A percentile compares a stretch with the other conserved stretches of the same genome.
phyloP scores from a whole-genome alignment of 139 green algal genomes.

The Coelastrella sp. region DNA sequence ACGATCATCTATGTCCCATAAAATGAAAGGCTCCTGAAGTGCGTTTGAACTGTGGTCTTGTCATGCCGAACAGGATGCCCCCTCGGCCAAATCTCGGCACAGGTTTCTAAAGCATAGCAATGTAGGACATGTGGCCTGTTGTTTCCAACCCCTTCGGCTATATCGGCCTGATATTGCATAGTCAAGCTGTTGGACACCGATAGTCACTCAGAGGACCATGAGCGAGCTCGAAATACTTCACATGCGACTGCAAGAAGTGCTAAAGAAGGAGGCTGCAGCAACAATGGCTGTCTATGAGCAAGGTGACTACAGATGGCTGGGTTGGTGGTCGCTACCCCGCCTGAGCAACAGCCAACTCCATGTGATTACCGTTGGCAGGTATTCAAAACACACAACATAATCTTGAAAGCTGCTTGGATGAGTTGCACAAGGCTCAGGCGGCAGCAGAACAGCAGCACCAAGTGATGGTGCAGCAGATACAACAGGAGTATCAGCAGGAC shows the following conservation, averaged over 20 bases:
- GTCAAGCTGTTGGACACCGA: neutral
- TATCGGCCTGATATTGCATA: too few species aligned
- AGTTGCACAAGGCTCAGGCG: neutral
- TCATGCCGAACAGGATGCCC: too few species aligned
- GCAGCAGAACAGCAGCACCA: slow-evolving; percentile 1
- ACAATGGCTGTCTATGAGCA: slow-evolving; percentile 16
- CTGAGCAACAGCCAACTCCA: too few species aligned
- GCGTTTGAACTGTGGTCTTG: too few species aligned
- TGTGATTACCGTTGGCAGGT: neutral
- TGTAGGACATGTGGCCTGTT: too few species aligned
- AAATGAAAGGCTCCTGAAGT: too few species aligned
- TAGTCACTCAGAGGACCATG: neutral
- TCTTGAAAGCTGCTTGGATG: neutral
- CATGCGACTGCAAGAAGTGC: neutral
- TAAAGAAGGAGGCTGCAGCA: neutral
- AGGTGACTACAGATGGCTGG: neutral
- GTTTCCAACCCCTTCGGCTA: too few species aligned
- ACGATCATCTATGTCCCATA: too few species aligned
- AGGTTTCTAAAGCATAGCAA: too few species aligned
- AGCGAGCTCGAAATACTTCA: neutral
- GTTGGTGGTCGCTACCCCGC: too few species aligned
- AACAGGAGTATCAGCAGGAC: slow-evolving; percentile 27
- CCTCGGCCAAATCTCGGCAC: too few species aligned
- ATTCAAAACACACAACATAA: neutral
- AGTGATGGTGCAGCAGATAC: slow-evolving; percentile 4